These are phyloP conservation scores for Hypoxylon sp. DNA, from an alignment of 2,329 filamentous ascomycete species.

Conservation along the genomic window DNA sequence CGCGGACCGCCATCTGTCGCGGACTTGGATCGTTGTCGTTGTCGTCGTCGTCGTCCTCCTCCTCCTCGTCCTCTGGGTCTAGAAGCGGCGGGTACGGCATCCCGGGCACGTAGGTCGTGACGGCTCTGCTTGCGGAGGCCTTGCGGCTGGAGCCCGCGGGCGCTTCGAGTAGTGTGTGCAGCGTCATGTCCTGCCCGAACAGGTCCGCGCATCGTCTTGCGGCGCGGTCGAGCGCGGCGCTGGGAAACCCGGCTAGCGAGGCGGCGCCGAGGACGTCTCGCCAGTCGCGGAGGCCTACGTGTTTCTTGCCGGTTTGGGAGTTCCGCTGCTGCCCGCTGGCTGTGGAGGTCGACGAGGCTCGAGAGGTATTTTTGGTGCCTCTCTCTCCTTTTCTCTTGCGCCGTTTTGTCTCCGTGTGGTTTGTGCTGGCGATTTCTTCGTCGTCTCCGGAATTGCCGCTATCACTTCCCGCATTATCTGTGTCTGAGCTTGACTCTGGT, in stretches of 20 bases:
- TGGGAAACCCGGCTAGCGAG: slow-evolving; percentile 74
- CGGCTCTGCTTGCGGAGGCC: slow-evolving; percentile 3
- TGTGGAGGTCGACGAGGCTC: slow-evolving; percentile 11
- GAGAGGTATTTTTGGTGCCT: slow-evolving; percentile 9
- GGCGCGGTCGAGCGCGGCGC: slow-evolving; percentile 70
- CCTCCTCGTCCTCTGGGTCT: slow-evolving; percentile 30
- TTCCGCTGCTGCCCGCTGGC: background rate
- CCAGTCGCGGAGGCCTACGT: slow-evolving; percentile 74
- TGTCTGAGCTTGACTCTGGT: slow-evolving; percentile 28
- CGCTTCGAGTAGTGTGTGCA: slow-evolving; percentile 60
- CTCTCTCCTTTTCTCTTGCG: slow-evolving; percentile 4
- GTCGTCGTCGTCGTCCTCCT: slow-evolving; percentile 11
- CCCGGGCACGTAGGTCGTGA: slow-evolving; percentile 45
- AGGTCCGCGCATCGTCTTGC: slow-evolving; percentile 77
- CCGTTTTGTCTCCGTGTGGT: background rate
- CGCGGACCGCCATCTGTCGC: slow-evolving; percentile 4
- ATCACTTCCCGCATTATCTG: slow-evolving; percentile 27
- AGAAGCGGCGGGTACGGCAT: slow-evolving; percentile 30
- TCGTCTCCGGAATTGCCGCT: slow-evolving; percentile 41
- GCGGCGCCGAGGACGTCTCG: slow-evolving; percentile 84
- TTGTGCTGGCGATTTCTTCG: slow-evolving; percentile 13
- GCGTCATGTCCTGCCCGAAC: slow-evolving; percentile 76
- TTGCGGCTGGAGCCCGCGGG: slow-evolving; percentile 43
- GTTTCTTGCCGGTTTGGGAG: background rate
- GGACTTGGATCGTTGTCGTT: background rate